A percentile compares a stretch with the other conserved stretches of the same genome.
phyloP scores from a whole-genome alignment of 305 asterid genomes.

The Withania somnifera region DNA sequence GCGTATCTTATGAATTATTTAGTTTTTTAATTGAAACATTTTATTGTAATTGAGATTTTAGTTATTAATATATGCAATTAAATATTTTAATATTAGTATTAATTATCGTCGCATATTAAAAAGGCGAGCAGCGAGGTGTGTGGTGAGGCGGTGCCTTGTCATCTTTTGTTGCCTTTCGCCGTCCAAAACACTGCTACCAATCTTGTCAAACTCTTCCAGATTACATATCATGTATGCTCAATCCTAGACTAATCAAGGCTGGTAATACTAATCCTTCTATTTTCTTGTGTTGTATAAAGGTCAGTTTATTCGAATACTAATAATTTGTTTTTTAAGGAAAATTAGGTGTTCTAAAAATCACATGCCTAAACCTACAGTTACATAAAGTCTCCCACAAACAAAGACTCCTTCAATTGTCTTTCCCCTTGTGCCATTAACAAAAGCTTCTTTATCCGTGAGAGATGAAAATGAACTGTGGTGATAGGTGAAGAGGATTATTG shows the following conservation, averaged over 20 bases:
- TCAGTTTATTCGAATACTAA: background rate
- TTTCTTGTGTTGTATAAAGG: background rate
- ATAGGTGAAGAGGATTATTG: background rate
- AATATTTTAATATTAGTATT: no score
- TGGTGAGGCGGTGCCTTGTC: no score
- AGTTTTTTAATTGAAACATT: no score
- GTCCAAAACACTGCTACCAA: no score
- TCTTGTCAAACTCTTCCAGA: background rate
- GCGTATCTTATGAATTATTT: no score
- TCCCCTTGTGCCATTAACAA: background rate
- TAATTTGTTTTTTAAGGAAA: background rate
- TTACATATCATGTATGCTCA: background rate
- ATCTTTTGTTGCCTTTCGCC: no score
- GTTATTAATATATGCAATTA: no score
- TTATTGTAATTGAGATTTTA: no score
- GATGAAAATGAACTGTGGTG: background rate
- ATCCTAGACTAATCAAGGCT: background rate
- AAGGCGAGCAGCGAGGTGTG: no score
- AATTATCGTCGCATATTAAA: no score
- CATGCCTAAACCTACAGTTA: background rate
- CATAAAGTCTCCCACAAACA: background rate
- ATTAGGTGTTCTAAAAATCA: background rate
- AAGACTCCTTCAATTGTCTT: background rate
- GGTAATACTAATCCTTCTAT: background rate
- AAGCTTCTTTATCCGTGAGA: background rate